phyloP scores from a whole-genome alignment of 331 rosid species.

The Rosa hybrid region DNA sequence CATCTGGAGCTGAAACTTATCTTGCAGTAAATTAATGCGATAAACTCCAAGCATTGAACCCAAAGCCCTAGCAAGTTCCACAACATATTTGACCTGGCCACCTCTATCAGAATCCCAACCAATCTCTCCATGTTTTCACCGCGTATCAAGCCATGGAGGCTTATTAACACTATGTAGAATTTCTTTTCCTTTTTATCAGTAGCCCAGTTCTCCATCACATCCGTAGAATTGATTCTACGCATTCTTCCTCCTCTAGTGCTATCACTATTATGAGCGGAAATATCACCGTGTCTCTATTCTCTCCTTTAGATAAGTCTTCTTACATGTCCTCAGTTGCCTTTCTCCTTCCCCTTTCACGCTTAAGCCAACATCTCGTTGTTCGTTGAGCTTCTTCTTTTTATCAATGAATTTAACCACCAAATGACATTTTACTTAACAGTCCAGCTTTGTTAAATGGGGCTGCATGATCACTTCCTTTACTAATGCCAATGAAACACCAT shows the following conservation, averaged over 20 bases:
- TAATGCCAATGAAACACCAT: no score
- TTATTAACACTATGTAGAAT: conserved; percentile 50
- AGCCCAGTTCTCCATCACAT: conserved; percentile 52
- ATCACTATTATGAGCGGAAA: conserved; percentile 31
- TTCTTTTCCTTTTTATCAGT: conserved; percentile 52
- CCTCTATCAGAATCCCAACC: conserved; percentile 70
- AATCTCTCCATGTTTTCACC: conserved; percentile 66
- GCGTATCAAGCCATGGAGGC: conserved; percentile 62
- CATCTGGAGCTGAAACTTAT: conserved; percentile 56
- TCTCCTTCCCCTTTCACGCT: conserved; percentile 51
- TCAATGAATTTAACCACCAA: no score
- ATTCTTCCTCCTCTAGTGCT: conserved; percentile 33
- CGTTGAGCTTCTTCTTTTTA: conserved; percentile 55
- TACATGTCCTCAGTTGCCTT: conserved; percentile 63
- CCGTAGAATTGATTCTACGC: conserved; percentile 43
- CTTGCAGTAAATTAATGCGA: conserved; percentile 57
- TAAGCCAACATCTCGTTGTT: conserved; percentile 37
- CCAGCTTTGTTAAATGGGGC: no score
- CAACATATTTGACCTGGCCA: conserved; percentile 67
- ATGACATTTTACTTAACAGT: no score
- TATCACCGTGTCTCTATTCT: conserved; percentile 49
- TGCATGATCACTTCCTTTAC: no score
- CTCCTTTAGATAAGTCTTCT: conserved; percentile 64
- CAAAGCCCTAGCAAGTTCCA: conserved; percentile 61
- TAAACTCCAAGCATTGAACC: conserved; percentile 62